Conservation (phyloP, 345 rosid species). For the Linum tenue region DNA sequence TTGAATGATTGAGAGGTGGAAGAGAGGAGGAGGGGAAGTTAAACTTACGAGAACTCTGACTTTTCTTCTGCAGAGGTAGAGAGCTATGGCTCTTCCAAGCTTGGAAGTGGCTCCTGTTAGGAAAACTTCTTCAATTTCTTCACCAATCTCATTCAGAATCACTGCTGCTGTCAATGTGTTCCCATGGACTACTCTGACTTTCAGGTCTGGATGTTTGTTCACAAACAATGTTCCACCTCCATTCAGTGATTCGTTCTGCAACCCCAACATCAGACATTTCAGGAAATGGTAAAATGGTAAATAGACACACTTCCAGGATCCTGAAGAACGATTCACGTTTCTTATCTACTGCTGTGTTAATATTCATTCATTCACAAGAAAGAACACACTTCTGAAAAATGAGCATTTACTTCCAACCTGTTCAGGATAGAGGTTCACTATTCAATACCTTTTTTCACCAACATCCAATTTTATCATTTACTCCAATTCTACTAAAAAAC, state of each 20-base stretch:
- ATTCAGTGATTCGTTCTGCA: constrained; percentile 89
- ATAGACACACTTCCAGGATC: no score
- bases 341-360: no score
- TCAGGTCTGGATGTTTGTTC: constrained; percentile 64
- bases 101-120: constrained; percentile 96
- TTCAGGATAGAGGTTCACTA: no score
- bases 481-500: no score
- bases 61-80: constrained; percentile 71
- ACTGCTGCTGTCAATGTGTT: constrained; percentile 97
- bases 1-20: no score
- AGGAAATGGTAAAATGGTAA: no score
- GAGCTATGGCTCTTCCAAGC: constrained; percentile 95
- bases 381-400: no score
- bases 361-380: no score
- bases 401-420: no score
- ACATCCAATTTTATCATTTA: no score
- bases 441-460: no score
- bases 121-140: constrained; percentile 73
- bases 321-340: no score
- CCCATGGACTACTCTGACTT: constrained; percentile 90
- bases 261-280: neutral
- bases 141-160: constrained; percentile 64
- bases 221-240: constrained; percentile 95
- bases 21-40: neutral
- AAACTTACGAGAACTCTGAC: constrained; percentile 76